Base-by-base conservation (phyloP, 2,329 filamentous ascomycete species). In the Metarhizium robertsii region DNA sequence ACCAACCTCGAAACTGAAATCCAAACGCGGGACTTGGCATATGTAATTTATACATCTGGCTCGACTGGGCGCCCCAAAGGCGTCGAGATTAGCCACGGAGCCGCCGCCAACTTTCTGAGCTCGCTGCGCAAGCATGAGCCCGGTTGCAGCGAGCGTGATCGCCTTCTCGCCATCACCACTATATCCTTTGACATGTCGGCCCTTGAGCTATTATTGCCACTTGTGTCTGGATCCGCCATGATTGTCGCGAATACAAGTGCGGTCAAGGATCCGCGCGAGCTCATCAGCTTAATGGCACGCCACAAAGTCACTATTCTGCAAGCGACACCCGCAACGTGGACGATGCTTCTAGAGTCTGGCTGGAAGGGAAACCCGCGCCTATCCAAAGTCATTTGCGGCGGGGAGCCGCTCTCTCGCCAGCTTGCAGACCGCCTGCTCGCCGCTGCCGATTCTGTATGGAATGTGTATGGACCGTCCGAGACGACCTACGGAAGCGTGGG, bases 381-480 rank as follows among this genome's bases (percentile, higher is more conserved):
- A 1, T 10, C 10, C 36, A 40, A 10, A 14, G 10, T 40, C 36
- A 14, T 40, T 10, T 10, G 10, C 36, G 36, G 36, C 36, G 36
- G 36, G 36, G 36, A 40, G 36, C 36, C 36, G 10, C 36, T 40
- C 10, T 10, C 36, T 14, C 10, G 10, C 14, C 36, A 10, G 1
- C 36, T 40, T 14, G 36, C 36, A 10, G 36, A 10, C 36, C 36
- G 36, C 10, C 36, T 40, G 36, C 36, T 40, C 10, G 36, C 6
- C 10, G 10, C 10, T 14, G 36, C 36, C 36, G 10, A 10, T 14
- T 10, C 36, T 2, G 36, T 40, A 4, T 40, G 36, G 36, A 40
- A 40, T 14, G 14, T 40, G 1, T 40, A 40, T 50, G 67, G 68
- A 0, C 65, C 68, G 8, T 65, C 68, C 2, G 68, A 70, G 52